These are phyloP conservation scores for Corrigiola litoralis DNA, from an alignment of 179 eudicot genomes.

Conservation along the genomic window DNA sequence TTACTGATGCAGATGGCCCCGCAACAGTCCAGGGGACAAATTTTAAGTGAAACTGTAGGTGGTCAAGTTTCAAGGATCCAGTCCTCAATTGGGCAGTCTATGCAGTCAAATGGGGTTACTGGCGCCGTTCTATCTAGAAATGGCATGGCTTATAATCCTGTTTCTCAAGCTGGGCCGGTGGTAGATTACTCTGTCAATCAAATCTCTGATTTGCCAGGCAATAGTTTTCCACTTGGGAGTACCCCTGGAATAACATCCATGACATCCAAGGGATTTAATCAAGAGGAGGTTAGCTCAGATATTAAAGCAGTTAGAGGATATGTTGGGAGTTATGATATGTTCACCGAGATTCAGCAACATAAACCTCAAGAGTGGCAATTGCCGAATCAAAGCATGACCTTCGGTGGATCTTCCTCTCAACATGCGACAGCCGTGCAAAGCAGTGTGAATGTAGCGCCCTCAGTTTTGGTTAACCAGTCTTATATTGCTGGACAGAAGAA, in stretches of 20 bases:
- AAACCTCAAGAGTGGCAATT: constrained; percentile 57
- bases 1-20: constrained; percentile 51
- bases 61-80: constrained; percentile 40
- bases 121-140: constrained; percentile 31
- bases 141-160: constrained; percentile 34
- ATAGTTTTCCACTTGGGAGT: constrained; percentile 44
- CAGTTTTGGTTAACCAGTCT: constrained; percentile 45
- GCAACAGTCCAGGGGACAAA: constrained; percentile 42
- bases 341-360: constrained; percentile 43
- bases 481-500: constrained; percentile 33
- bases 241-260: constrained; percentile 37
- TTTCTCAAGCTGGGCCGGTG: constrained; percentile 38
- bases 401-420: constrained; percentile 27
- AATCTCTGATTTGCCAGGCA: constrained; percentile 39
- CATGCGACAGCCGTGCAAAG: constrained; percentile 30
- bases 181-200: constrained; percentile 50
- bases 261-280: constrained; percentile 38
- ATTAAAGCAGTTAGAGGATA: constrained; percentile 50
- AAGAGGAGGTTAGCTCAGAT: constrained; percentile 43
- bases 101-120: constrained; percentile 32
- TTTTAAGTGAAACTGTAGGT: constrained; percentile 36
- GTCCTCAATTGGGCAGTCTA: constrained; percentile 38
- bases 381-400: constrained; percentile 39
- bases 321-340: constrained; percentile 49
- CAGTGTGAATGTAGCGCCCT: constrained; percentile 41